Evolutionary conservation across 2,329 filamentous ascomycete species (phyloP).

Genomic region (Diaporthe vaccinii): DNA sequence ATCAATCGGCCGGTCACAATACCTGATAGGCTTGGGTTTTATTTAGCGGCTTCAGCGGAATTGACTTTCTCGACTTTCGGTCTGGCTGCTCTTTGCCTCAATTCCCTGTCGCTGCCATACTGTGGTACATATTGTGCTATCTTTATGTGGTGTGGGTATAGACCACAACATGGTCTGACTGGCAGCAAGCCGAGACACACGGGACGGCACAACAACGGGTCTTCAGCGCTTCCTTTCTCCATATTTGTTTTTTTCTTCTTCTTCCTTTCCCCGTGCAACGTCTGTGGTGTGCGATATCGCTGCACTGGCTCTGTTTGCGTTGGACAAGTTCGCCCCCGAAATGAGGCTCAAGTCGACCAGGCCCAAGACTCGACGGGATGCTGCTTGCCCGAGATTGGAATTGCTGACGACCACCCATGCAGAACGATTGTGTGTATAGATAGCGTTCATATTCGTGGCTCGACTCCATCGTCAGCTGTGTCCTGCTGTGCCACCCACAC

Average conservation of each 20-base stretch:
- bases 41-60: constrained; percentile 32
- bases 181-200: constrained; percentile 7
- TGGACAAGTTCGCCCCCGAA: neutral
- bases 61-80: constrained; percentile 16
- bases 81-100: neutral
- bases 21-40: constrained; percentile 7
- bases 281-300: constrained; percentile 1
- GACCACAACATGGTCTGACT: constrained; percentile 20
- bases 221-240: neutral
- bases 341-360: constrained; percentile 16
- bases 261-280: neutral
- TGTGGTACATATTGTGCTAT: neutral
- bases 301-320: neutral
- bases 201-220: constrained; percentile 11
- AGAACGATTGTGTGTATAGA: neutral
- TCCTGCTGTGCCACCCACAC: constrained; percentile 16
- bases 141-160: neutral
- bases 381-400: neutral
- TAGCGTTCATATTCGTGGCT: neutral
- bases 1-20: neutral
- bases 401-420: constrained; percentile 11
- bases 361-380: constrained; percentile 19
- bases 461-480: neutral
- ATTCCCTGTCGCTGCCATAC: constrained; percentile 4
- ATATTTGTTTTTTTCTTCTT: neutral